phyloP scores from a whole-genome alignment of 345 rosid genomes.

The Hibiscus trionum region DNA sequence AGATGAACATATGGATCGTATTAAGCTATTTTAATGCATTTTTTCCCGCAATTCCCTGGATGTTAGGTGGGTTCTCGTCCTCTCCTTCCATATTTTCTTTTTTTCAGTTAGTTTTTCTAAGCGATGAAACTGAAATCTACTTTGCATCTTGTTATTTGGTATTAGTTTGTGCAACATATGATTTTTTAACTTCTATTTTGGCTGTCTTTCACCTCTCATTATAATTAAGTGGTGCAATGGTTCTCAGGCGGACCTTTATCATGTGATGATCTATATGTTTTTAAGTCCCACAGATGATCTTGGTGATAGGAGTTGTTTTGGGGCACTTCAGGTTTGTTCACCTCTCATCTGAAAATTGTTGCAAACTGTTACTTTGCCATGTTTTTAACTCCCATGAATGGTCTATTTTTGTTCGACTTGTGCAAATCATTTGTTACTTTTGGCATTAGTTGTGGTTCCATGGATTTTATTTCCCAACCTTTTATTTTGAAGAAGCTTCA shows the following conservation, averaged over 20 bases:
- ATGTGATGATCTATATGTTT: constrained; percentile 98
- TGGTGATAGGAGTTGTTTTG: constrained; percentile 73
- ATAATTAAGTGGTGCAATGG: constrained; percentile 77
- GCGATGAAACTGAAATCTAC: too few relatives aligned
- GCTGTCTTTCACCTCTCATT: constrained; percentile 77
- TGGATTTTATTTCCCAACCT: constrained; percentile 97
- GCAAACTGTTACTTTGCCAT: constrained; percentile 9
- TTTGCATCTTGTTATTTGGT: too few relatives aligned
- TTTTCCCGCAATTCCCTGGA: too few relatives aligned
- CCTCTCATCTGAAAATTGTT: neutral
- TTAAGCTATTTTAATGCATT: constrained; percentile 87
- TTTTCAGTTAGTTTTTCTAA: too few relatives aligned
- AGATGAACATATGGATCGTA: constrained; percentile 84
- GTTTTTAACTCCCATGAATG: constrained; percentile 8
- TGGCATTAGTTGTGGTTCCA: constrained; percentile 82
- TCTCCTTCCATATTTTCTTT: too few relatives aligned
- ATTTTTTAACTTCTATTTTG: constrained; percentile 70
- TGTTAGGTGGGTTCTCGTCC: too few relatives aligned
- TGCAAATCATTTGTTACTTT: constrained; percentile 76
- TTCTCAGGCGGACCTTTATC: constrained; percentile 83
- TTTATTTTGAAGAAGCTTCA: constrained; percentile 77
- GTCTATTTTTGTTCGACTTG: constrained; percentile 20
- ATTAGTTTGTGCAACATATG: too few relatives aligned
- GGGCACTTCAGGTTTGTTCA: constrained; percentile 78
- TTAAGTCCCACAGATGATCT: constrained; percentile 87